Percentiles rank a stretch among this genome's conserved stretches.
Conservation (phyloP, 1,139 yeast genomes). For the Candida albicans region DNA sequence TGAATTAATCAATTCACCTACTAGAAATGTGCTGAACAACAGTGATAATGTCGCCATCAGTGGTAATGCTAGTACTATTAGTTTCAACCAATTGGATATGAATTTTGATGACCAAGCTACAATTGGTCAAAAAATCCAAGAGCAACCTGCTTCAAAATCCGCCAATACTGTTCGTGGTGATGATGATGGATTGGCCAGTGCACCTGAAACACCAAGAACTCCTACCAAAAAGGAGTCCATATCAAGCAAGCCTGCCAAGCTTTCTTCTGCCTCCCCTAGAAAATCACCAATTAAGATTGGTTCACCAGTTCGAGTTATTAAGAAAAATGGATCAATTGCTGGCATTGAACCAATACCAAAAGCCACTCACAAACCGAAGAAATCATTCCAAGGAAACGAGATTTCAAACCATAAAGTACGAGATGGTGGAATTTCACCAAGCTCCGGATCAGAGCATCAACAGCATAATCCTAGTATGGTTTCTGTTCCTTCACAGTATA, state of each 20-base stretch:
- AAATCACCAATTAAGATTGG: conserved; percentile 41
- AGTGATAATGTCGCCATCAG: neutral
- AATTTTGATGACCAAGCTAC: too few species aligned
- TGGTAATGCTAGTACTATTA: too few species aligned
- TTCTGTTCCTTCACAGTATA: conserved; percentile 30
- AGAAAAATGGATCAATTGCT: conserved; percentile 30
- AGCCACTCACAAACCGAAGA: conserved; percentile 2
- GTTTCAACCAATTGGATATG: too few species aligned
- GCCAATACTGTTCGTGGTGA: neutral
- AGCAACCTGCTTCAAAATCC: neutral
- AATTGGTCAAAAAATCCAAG: too few species aligned
- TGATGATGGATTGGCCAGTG: too few species aligned
- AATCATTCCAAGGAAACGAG: conserved; percentile 20
- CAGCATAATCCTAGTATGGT: conserved; percentile 24
- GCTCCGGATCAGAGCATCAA: conserved; percentile 5
- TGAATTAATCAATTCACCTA: conserved; percentile 28
- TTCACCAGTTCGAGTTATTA: conserved; percentile 39
- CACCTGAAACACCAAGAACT: conserved; percentile 2
- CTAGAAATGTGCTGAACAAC: neutral
- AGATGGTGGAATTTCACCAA: conserved; percentile 13
- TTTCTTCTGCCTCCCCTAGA: conserved; percentile 12
- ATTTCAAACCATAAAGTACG: conserved; percentile 28
- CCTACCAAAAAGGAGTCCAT: neutral
- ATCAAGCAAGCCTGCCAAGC: neutral
- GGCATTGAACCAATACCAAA: conserved; percentile 20